Evolutionary conservation across 345 rosid species (phyloP), one percentile per base, ranked within the genome.

Genomic region (Citrus cavaleriei): DNA sequence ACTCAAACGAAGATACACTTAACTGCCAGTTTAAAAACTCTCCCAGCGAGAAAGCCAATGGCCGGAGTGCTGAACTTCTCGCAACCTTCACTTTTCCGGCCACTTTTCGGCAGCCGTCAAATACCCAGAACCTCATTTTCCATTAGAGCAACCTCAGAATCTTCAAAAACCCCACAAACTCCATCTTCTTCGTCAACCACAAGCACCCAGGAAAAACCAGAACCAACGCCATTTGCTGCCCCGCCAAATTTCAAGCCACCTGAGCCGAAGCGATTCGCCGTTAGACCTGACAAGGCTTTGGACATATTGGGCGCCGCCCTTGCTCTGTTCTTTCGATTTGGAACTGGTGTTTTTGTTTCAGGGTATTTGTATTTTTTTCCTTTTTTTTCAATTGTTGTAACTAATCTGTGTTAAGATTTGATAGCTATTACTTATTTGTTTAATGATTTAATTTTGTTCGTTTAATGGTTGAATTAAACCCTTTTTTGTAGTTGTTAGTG

Each of bases 291-390:
- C 67, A 90, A 92, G 85, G 64, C 64, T 38, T 78, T 75, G 57
- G 97, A 95, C 77, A 74, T 95, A 40, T 5, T 88, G 57, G 95
- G 94, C 72, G 95, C 99, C 21, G 69, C 97, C 24, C 84, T 93
- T 46, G 85, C 95, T 38, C 79, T 95, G 79, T 12, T 91, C 77
- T 91, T 95, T 75, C 89, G 98, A 35, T 83, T 89, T 35, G 99
- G 93, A 18, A 91, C 98, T 63, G 98, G 97, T 9, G 87, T 87
- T 82, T 92, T 93, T 77, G 91, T 83, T 85, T 86, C 91, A 67
- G 98, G 98, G 98, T 93, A 86, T 27, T 67, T 4, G 10, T 27
- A 6, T 8, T 61, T 55, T 25, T 25, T 68, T 34, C 38, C 55
- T 22, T 25, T 49, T 32, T 37, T 18, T 21, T 12, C 67, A 12